Evolutionary conservation across 352 stramenopile genomes (phyloP).

Genomic region (Phytophthora chlamydospora): DNA sequence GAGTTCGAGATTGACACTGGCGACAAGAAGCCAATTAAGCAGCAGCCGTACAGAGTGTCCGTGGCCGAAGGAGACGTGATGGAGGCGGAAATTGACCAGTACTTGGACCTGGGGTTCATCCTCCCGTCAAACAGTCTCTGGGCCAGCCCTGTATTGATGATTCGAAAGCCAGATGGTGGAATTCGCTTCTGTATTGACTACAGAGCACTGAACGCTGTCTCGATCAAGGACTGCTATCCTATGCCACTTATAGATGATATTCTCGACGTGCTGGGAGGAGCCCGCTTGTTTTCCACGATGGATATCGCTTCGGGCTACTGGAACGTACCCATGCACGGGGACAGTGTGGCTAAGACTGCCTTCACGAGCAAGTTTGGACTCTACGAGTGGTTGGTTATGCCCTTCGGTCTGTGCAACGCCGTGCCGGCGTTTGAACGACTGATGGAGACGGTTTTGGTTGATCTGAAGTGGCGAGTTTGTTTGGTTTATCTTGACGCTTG

Average conservation of each 20-base stretch:
- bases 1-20: neutral
- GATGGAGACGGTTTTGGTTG: no score
- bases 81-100: slow-evolving; percentile 1
- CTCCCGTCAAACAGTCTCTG: neutral
- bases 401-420: neutral
- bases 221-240: neutral
- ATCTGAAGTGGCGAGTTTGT: neutral
- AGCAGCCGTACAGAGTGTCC: neutral
- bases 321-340: neutral
- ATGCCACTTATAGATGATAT: slow-evolving; percentile 5
- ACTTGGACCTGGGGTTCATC: neutral
- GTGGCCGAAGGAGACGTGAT: neutral
- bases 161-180: neutral
- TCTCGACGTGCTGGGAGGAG: neutral
- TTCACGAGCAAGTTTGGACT: slow-evolving; percentile 1
- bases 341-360: neutral
- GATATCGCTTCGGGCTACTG: neutral
- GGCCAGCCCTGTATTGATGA: neutral
- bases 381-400: slow-evolving; percentile 1
- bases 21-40: neutral
- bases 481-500: neutral
- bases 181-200: slow-evolving; percentile 7
- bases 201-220: neutral
- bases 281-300: neutral
- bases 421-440: neutral